A percentile compares a stretch with the other conserved stretches of the same genome.
Conservation (phyloP, 2,329 filamentous ascomycete genomes). For the Fusarium domesticum region DNA sequence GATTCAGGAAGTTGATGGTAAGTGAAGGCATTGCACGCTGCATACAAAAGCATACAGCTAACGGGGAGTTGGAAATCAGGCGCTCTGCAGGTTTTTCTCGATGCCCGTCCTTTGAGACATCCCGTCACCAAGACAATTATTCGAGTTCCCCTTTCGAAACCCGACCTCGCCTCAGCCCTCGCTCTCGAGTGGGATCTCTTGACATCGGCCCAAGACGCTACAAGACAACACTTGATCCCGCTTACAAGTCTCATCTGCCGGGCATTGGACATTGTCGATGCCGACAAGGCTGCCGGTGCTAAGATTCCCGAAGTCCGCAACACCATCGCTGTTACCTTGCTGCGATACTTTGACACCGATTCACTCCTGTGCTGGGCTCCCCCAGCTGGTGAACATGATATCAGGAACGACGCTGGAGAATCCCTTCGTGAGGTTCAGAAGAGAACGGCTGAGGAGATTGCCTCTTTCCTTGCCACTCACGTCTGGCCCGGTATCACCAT, state of each 20-base stretch:
- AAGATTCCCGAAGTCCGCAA: conserved; percentile 54
- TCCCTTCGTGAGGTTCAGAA: conserved; percentile 72
- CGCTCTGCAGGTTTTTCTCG: conserved; percentile 65
- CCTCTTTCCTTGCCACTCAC: conserved; percentile 64
- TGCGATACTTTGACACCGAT: conserved; percentile 90
- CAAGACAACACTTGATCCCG: conserved; percentile 84
- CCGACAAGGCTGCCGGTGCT: conserved; percentile 48
- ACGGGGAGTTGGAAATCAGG: conserved; percentile 29
- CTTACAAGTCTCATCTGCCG: conserved; percentile 82
- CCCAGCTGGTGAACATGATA: conserved; percentile 47
- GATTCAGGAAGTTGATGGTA: conserved; percentile 66
- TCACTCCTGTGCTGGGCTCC: conserved; percentile 86
- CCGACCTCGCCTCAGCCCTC: conserved; percentile 77
- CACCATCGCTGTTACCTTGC: conserved; percentile 63
- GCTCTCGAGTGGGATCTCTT: conserved; percentile 93
- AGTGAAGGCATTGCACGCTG: conserved; percentile 17
- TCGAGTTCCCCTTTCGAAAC: conserved; percentile 70
- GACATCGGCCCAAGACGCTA: conserved; percentile 75
- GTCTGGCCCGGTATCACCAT: conserved; percentile 86
- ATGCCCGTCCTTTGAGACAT: conserved; percentile 74
- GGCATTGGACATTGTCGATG: conserved; percentile 73
- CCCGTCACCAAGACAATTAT: conserved; percentile 70
- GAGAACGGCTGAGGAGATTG: conserved; percentile 64
- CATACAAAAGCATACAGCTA: too few species aligned
- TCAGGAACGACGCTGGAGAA: conserved; percentile 47